phyloP scores from a whole-genome alignment of 2,329 filamentous ascomycete species.

The Byssothecium circinans region DNA sequence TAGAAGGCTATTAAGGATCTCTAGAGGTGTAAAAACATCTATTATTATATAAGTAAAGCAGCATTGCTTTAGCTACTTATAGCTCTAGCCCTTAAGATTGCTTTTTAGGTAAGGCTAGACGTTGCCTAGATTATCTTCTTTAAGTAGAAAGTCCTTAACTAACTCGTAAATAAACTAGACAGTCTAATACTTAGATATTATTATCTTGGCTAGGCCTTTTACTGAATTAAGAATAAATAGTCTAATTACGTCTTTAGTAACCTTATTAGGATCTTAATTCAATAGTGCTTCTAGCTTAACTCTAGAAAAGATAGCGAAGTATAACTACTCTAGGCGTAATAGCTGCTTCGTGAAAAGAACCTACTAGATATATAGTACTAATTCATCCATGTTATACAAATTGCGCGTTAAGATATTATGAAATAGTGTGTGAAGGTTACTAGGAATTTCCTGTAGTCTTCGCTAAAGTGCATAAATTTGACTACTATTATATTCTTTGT shows the following conservation, averaged over 20 bases:
- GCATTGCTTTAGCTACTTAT: slow-evolving; percentile 50
- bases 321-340: slow-evolving; percentile 10
- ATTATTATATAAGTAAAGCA: slow-evolving; percentile 46
- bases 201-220: slow-evolving; percentile 19
- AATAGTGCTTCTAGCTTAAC: slow-evolving; percentile 6
- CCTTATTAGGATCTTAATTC: slow-evolving; percentile 28
- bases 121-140: slow-evolving; percentile 29
- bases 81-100: slow-evolving; percentile 37
- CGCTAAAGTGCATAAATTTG: slow-evolving; percentile 9
- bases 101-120: slow-evolving; percentile 36
- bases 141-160: slow-evolving; percentile 43
- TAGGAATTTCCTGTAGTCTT: slow-evolving; percentile 8
- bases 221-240: slow-evolving; percentile 18
- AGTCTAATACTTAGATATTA: slow-evolving; percentile 13
- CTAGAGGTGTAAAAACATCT: slow-evolving; percentile 13
- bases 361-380: slow-evolving; percentile 10
- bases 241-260: slow-evolving; percentile 10
- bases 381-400: slow-evolving; percentile 1
- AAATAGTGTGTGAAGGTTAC: slow-evolving; percentile 7
- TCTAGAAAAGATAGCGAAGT: slow-evolving; percentile 12
- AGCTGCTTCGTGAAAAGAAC: slow-evolving; percentile 8
- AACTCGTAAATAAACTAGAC: slow-evolving; percentile 33
- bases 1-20: slow-evolving; percentile 5
- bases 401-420: slow-evolving; percentile 9
- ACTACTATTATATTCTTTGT: slow-evolving; percentile 42